Base-by-base conservation (phyloP, 2,329 filamentous ascomycete genomes). In the Raffaelea ambrosiae region DNA sequence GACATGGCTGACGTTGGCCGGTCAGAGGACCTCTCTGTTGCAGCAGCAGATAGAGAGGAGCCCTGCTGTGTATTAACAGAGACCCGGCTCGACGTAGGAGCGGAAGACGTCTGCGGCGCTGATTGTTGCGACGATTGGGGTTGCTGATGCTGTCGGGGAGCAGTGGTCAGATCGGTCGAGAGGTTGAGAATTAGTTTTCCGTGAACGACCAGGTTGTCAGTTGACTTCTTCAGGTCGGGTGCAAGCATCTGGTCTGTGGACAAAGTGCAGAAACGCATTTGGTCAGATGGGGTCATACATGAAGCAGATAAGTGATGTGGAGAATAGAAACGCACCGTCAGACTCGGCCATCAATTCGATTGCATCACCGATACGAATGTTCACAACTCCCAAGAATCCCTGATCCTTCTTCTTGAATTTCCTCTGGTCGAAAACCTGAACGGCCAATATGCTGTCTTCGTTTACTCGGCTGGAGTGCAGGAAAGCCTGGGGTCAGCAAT, bases 341-440 rank as follows among this genome's bases (percentile, higher is more conserved):
- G 88, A 86, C 49, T 90, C 89, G 50, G 88, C 81, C 54, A 87
- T 84, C 55, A 98, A 73, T 63, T 96, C 91, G 58, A 98, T 88
- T 36, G 93, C 86, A 74, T 94, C 90, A 59, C 93, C 93, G 57
- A 98, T 85, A 50, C 90, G 84, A 59, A 98, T 86, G 65, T 98
- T 98, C 62, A 98, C 96, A 47, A 98, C 93, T 49, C 93, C 93
- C 7, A 98, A 76, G 63, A 98, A 98, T 9, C 93, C 93, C 66
- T 98, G 93, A 59, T 98, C 93, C 88, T 97, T 98, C 81, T 98
- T 98, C 77, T 98, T 98, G 73, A 98, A 98, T 72, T 98, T 98
- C 74, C 96, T 96, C 70, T 98, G 93, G 68, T 98, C 93, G 64
- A 98, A 98, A 48, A 98, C 95, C 64, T 98, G 93, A 42, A 98